Evolutionary conservation across 441 rosid species (phyloP).

Genomic region (Omphalea diandra): DNA sequence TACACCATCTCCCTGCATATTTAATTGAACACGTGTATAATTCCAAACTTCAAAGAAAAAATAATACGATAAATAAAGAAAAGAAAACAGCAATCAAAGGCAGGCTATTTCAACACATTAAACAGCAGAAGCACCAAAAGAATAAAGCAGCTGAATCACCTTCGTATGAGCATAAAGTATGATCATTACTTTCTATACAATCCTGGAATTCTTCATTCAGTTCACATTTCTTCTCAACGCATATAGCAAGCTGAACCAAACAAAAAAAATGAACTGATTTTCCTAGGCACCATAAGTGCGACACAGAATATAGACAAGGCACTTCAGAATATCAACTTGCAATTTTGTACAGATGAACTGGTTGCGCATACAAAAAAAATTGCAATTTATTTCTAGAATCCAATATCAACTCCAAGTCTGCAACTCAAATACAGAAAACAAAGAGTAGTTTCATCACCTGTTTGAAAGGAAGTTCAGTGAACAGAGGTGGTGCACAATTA

Average conservation of each 20-base stretch:
- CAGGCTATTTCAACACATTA: conserved; percentile 10
- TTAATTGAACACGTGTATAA: conserved; percentile 30
- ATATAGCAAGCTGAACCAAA: conserved; percentile 84
- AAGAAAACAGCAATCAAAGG: conserved; percentile 6
- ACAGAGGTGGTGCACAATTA: no score
- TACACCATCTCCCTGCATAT: conserved; percentile 62
- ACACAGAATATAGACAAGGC: background rate
- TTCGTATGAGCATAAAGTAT: conserved; percentile 36
- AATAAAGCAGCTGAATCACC: conserved; percentile 39
- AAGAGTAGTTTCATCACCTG: no score
- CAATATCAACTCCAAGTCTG: no score
- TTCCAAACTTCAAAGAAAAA: conserved; percentile 23
- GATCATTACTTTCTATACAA: conserved; percentile 72
- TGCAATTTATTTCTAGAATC: background rate
- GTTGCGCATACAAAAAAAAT: background rate
- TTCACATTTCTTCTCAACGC: conserved; percentile 88
- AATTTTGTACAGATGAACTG: background rate
- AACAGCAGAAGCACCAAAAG: conserved; percentile 22
- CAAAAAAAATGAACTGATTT: conserved; percentile 27
- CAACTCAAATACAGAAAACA: no score
- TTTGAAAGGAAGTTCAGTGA: no score
- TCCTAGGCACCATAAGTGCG: conserved; percentile 9
- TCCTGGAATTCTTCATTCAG: conserved; percentile 84
- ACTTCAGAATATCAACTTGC: background rate
- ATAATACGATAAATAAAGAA: no score